Percentiles rank a stretch among this genome's conserved stretches.
These are phyloP conservation scores for Cyclotella cryptica DNA, from an alignment of 108 stramenopile species.

Conservation along the genomic window DNA sequence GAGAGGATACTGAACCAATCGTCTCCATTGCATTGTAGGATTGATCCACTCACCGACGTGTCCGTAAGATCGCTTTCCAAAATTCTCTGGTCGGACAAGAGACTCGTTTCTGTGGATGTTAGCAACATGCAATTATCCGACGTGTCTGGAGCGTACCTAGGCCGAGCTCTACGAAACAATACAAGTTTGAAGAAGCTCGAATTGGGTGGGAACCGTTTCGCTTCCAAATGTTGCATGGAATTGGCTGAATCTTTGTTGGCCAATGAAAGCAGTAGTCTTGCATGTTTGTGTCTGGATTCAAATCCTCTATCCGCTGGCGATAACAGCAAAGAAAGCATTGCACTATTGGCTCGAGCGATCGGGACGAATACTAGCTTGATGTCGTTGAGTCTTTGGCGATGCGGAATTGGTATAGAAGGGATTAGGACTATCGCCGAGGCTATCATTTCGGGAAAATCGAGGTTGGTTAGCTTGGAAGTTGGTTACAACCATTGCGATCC, in stretches of 20 bases:
- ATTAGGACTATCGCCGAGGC: constrained; percentile 32
- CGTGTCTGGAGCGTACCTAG: constrained; percentile 32
- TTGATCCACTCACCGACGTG: constrained; percentile 15
- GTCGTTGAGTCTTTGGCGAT: constrained; percentile 47
- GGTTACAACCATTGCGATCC: constrained; percentile 44
- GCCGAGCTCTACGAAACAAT: constrained; percentile 36
- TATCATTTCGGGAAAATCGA: constrained; percentile 20
- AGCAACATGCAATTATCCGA: constrained; percentile 43
- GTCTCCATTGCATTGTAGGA: constrained; percentile 18
- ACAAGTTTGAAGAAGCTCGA: constrained; percentile 28
- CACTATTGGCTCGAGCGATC: constrained; percentile 32
- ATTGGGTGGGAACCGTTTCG: constrained; percentile 45
- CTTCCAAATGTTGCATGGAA: constrained; percentile 15
- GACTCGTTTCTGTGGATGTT: constrained; percentile 39
- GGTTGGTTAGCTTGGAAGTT: constrained; percentile 38
- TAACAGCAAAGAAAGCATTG: constrained; percentile 32
- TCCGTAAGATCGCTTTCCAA: constrained; percentile 33
- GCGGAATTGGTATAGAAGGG: constrained; percentile 39
- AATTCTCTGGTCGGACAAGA: constrained; percentile 28
- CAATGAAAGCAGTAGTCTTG: constrained; percentile 25
- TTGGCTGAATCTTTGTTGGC: constrained; percentile 36
- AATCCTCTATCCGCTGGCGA: constrained; percentile 34
- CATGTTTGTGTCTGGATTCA: constrained; percentile 32
- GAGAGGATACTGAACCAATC: neutral
- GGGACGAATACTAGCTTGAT: constrained; percentile 21